Evolutionary conservation across 805 yeast genomes (phyloP).

Genomic region (Tetrapisispora arboricola): DNA sequence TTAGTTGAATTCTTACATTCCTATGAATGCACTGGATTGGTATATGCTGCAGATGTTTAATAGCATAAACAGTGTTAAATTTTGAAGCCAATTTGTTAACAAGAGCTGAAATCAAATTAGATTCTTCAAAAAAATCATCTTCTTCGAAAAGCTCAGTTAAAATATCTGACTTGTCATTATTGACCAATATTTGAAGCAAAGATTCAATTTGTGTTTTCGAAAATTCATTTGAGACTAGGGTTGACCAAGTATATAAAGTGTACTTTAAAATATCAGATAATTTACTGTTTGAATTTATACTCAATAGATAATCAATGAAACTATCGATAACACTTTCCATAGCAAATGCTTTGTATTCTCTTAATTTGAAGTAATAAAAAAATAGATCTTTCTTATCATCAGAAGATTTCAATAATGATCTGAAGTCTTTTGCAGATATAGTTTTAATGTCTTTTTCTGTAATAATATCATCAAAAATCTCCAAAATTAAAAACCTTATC

Average conservation of each 20-base stretch:
- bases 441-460: constrained; percentile 17
- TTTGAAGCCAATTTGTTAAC: constrained; percentile 15
- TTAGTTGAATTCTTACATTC: constrained; percentile 22
- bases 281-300: constrained; percentile 1
- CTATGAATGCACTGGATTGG: constrained; percentile 44
- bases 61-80: not conserved
- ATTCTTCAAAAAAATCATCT: constrained; percentile 41
- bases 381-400: constrained; percentile 15
- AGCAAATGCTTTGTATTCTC: constrained; percentile 35
- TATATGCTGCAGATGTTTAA: constrained; percentile 19
- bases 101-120: constrained; percentile 28
- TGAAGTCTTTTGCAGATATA: constrained; percentile 2
- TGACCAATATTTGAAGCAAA: constrained; percentile 27
- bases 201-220: constrained; percentile 20
- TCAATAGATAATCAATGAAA: constrained; percentile 14
- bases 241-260: constrained; percentile 45
- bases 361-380: constrained; percentile 38
- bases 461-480: constrained; percentile 35
- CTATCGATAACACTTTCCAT: constrained; percentile 9
- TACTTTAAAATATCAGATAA: constrained; percentile 10
- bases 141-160: constrained; percentile 26
- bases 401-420: not conserved
- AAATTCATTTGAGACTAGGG: constrained; percentile 34
- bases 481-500: constrained; percentile 37
- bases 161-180: constrained; percentile 11